Percentiles rank a stretch among this genome's conserved stretches.
Conservation (phyloP, 202 grass and related monocot species). For the Elaeis oleifera region DNA sequence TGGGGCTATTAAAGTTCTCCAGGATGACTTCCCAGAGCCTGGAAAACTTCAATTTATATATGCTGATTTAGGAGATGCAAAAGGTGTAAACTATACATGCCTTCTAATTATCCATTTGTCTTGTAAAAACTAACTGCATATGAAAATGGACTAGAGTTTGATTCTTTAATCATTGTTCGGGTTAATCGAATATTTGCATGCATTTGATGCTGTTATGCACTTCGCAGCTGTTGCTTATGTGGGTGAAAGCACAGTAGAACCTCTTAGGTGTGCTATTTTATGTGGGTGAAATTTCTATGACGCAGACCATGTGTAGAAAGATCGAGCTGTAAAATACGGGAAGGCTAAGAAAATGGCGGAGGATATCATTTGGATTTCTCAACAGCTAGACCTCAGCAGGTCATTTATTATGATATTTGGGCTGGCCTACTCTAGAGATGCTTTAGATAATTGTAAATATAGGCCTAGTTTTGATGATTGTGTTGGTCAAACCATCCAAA, state of each 20-base stretch:
- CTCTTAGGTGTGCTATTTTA: slow-evolving; percentile 46
- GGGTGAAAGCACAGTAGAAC: slow-evolving; percentile 66
- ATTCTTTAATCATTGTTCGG: slow-evolving; percentile 27
- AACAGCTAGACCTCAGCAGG: background rate
- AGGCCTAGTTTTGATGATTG: no score
- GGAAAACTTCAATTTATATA: slow-evolving; percentile 77
- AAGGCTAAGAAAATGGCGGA: slow-evolving; percentile 98
- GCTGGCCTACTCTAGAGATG: slow-evolving; percentile 20
- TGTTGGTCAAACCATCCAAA: no score
- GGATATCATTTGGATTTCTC: slow-evolving; percentile 92
- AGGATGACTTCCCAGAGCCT: slow-evolving; percentile 52
- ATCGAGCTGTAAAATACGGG: slow-evolving; percentile 31
- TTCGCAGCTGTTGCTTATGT: slow-evolving; percentile 73
- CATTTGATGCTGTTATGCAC: slow-evolving; percentile 83
- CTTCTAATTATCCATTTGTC: background rate
- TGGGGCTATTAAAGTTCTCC: slow-evolving; percentile 63
- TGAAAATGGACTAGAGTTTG: background rate
- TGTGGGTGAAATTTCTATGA: no score
- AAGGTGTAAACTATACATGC: slow-evolving; percentile 46
- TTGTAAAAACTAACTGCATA: background rate
- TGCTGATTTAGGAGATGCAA: slow-evolving; percentile 73
- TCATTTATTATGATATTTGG: no score
- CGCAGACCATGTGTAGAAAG: no score
- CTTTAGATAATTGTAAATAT: no score
- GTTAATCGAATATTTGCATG: slow-evolving; percentile 65